Conservation (phyloP, 352 stramenopile genomes). For the Globisporangium perplexum region DNA sequence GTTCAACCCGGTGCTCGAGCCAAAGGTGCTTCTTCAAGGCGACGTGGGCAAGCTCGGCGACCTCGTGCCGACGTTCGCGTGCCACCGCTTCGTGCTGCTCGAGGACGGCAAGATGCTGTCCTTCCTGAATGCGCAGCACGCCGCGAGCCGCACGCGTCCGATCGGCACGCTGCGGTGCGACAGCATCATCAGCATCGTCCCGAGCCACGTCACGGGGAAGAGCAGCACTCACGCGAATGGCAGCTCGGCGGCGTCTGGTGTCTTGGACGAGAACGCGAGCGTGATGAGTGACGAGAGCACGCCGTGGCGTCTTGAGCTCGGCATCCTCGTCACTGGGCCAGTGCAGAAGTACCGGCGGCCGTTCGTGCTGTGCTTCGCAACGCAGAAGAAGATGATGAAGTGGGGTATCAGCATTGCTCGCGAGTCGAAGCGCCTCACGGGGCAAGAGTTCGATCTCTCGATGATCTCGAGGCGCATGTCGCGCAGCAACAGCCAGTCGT, state of each 20-base stretch:
- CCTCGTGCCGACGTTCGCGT: slow-evolving; percentile 56
- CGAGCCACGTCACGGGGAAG: slow-evolving; percentile 54
- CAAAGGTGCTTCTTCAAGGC: slow-evolving; percentile 62
- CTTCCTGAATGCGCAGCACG: slow-evolving; percentile 51
- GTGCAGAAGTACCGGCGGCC: slow-evolving; percentile 67
- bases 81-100: slow-evolving; percentile 67
- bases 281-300: slow-evolving; percentile 39
- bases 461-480: slow-evolving; percentile 58
- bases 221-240: slow-evolving; percentile 32
- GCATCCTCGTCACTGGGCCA: slow-evolving; percentile 46
- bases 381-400: slow-evolving; percentile 84
- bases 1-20: slow-evolving; percentile 60
- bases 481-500: slow-evolving; percentile 60
- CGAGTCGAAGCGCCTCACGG: slow-evolving; percentile 72
- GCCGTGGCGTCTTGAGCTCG: slow-evolving; percentile 73
- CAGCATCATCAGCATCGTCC: slow-evolving; percentile 74
- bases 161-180: slow-evolving; percentile 79
- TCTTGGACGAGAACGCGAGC: slow-evolving; percentile 1
- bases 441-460: slow-evolving; percentile 77
- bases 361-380: slow-evolving; percentile 74
- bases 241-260: slow-evolving; percentile 53
- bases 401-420: slow-evolving; percentile 74
- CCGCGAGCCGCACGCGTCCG: slow-evolving; percentile 50
- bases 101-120: slow-evolving; percentile 83
- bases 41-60: slow-evolving; percentile 76